Conservation (phyloP, 2,329 filamentous ascomycete genomes). For the Colletotrichum cuscutae region DNA sequence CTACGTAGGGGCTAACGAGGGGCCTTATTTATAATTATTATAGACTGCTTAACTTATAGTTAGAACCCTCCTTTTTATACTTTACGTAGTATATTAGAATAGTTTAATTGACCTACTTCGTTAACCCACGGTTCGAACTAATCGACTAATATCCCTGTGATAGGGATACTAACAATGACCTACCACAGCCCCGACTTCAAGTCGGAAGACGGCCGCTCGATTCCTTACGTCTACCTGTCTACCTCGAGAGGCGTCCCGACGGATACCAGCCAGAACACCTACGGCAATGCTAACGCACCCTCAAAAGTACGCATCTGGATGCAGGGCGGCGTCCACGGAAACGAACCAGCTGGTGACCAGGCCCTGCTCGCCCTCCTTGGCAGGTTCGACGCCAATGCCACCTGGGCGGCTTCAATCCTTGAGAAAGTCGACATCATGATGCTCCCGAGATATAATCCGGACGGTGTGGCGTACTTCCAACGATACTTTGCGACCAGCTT, state of each 20-base stretch:
- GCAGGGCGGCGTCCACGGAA: constrained; percentile 46
- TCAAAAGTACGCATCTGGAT: constrained; percentile 45
- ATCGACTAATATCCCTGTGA: too few relatives aligned
- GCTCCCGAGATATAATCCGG: constrained; percentile 45
- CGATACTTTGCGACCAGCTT: constrained; percentile 41
- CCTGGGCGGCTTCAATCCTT: constrained; percentile 43
- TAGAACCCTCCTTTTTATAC: too few relatives aligned
- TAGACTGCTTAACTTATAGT: too few relatives aligned
- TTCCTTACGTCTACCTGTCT: constrained; percentile 38
- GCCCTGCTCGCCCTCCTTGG: constrained; percentile 43
- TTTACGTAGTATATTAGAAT: too few relatives aligned
- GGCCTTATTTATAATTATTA: too few relatives aligned
- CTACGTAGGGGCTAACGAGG: too few relatives aligned
- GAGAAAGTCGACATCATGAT: constrained; percentile 43
- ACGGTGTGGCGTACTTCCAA: constrained; percentile 48
- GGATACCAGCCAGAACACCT: neutral
- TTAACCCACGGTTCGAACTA: too few relatives aligned
- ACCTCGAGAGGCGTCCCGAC: neutral
- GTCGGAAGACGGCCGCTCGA: constrained; percentile 39
- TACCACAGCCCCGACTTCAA: constrained; percentile 36
- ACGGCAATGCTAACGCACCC: constrained; percentile 27
- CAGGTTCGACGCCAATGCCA: constrained; percentile 41
- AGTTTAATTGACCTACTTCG: too few relatives aligned
- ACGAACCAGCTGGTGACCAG: constrained; percentile 46
- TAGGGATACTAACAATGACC: too few relatives aligned